Base-by-base conservation (phyloP, 805 yeast species). In the Cyberlindnera americana region DNA sequence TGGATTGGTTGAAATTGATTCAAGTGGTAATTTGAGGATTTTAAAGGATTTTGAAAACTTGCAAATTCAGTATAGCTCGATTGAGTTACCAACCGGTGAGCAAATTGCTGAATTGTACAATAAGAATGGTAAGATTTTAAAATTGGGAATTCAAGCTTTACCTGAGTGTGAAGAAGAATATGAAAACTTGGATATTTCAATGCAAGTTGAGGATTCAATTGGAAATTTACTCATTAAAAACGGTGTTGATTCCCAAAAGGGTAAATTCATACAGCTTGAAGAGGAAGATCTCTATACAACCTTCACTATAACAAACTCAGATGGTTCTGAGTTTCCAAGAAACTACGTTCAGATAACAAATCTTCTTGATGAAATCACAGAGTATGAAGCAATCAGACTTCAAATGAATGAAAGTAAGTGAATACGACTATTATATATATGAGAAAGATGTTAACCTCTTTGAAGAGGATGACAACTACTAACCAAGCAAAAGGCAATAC, bases 1-100 rank as follows among this genome's bases (percentile, higher is more conserved):
- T 61, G 98, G 98, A 17, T 70, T 91, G 41, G 98, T 91, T 35
- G 60, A 73, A 39, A 68, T 88, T 45, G 61, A 61, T 23, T 60
- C 64, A 33, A 66, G 65, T 42, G 62, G 69, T 16, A 54, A 70
- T 12, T 80, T 84, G 33, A 60, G 73, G 18, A 62, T 75, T 29
- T 64, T 73, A 38, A 53, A 64, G 1, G 98, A 90, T 64, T 91
- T 55, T 59, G 54, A 60, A 34, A 74, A 72, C 52, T 68, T 83
- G 40, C 66, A 69, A 47, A 48, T 57, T 3, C 79, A 75, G 50
- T 72, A 72, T 41, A 54, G 64, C 7, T 52, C 64, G 10, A 59
- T 70, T 22, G 56, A 54, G 18, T 37, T 53, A 14, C 64, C 65
- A 17, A 53, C 63, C 10, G 59, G 59, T 8, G 40, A 47, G 33